phyloP scores from a whole-genome alignment of 2,329 filamentous ascomycete species.

The Fusarium oxysporum region DNA sequence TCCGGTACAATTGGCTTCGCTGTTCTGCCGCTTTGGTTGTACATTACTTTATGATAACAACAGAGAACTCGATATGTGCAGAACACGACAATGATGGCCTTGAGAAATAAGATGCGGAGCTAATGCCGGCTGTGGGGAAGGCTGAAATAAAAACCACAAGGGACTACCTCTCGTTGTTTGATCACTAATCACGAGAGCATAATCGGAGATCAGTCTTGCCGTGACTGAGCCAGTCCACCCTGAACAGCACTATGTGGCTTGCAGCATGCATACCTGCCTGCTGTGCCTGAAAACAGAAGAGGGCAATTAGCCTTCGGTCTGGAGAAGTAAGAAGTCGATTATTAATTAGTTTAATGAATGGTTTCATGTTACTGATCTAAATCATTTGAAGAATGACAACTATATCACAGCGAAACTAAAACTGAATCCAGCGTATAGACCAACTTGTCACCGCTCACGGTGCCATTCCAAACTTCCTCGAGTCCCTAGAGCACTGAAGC shows the following conservation, averaged over 20 bases:
- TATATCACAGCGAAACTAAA: background rate
- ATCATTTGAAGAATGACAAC: background rate
- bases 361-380: background rate
- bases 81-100: accelerated
- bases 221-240: background rate
- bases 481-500: too few relatives aligned
- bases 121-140: background rate
- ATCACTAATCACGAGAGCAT: background rate
- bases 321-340: background rate
- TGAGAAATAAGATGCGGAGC: accelerated
- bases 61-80: background rate
- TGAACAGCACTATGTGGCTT: background rate
- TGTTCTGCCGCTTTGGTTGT: accelerated
- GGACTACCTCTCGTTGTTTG: background rate
- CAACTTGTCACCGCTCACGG: background rate
- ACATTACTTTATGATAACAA: background rate
- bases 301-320: accelerated
- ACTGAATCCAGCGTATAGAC: background rate
- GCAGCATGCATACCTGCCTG: background rate
- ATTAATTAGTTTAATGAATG: background rate
- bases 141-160: background rate
- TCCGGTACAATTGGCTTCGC: background rate
- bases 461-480: too few relatives aligned
- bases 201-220: background rate
- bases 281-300: background rate